Evolutionary conservation across 495 filamentous ascomycete genomes (phyloP).

Genomic region (Rhypophila decipiens): DNA sequence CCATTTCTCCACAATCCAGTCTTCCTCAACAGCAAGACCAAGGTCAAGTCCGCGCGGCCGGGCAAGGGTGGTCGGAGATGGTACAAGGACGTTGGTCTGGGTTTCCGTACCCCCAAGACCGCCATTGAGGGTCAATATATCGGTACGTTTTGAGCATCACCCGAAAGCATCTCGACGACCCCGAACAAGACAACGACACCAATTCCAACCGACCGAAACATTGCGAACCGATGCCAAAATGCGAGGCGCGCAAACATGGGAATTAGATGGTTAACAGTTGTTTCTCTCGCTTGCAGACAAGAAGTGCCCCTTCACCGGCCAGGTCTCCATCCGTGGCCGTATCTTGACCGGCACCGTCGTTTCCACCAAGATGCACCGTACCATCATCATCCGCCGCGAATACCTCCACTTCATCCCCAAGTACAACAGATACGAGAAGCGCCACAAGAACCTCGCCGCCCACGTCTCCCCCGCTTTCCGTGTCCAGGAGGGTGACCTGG

Average conservation of each 20-base stretch:
- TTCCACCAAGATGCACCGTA: slow-evolving; percentile 99
- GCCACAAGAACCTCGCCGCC: slow-evolving; percentile 98
- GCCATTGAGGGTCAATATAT: slow-evolving; percentile 99
- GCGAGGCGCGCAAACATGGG: background rate
- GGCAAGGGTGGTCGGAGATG: slow-evolving; percentile 88
- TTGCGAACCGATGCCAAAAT: background rate
- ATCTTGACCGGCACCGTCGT: slow-evolving; percentile 98
- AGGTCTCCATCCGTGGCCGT: slow-evolving; percentile 98
- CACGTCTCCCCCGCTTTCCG: slow-evolving; percentile 99
- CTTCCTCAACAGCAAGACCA: slow-evolving; percentile 92
- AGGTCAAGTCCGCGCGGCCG: slow-evolving; percentile 73
- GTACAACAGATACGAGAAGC: slow-evolving; percentile 98
- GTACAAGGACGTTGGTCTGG: slow-evolving; percentile 99
- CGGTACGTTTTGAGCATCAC: slow-evolving; percentile 59
- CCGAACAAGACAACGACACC: background rate
- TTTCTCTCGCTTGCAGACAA: slow-evolving; percentile 63
- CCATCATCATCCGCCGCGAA: slow-evolving; percentile 97
- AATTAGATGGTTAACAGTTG: slow-evolving; percentile 11
- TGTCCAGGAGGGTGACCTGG: slow-evolving; percentile 98
- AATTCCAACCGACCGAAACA: background rate
- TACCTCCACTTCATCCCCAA: slow-evolving; percentile 99
- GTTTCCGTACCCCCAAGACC: slow-evolving; percentile 94
- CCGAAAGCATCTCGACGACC: slow-evolving; percentile 5
- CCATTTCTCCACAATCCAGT: slow-evolving; percentile 32
- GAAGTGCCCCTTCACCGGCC: slow-evolving; percentile 99